Conservation (phyloP, 2,329 filamentous ascomycete species). For the Claviceps arundinis region DNA sequence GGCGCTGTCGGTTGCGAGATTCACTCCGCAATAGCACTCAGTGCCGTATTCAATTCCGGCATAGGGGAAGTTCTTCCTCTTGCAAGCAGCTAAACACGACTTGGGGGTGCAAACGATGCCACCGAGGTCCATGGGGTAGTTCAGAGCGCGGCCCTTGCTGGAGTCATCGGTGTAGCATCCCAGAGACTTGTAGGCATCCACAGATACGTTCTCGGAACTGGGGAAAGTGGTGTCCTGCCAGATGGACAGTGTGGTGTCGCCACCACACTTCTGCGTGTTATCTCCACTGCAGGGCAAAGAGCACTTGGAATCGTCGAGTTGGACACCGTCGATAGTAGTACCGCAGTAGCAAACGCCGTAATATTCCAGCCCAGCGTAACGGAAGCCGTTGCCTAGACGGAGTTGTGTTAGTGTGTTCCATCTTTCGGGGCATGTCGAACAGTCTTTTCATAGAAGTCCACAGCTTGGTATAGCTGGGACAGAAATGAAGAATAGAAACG, state of each 20-base stretch:
- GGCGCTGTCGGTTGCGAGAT: slow-evolving; percentile 34
- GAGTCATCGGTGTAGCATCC: slow-evolving; percentile 46
- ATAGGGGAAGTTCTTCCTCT: slow-evolving; percentile 30
- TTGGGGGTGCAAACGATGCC: slow-evolving; percentile 26
- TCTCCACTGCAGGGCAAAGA: slow-evolving; percentile 40
- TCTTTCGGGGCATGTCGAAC: background rate
- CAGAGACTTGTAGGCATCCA: slow-evolving; percentile 41
- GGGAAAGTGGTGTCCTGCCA: slow-evolving; percentile 36
- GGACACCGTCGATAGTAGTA: slow-evolving; percentile 37
- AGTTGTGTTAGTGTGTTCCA: background rate
- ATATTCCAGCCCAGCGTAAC: slow-evolving; percentile 37
- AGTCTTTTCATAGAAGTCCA: background rate
- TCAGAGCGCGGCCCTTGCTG: slow-evolving; percentile 28
- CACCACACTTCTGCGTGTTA: slow-evolving; percentile 32
- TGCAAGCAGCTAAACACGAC: slow-evolving; percentile 29
- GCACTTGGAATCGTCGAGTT: slow-evolving; percentile 39
- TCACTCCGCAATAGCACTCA: slow-evolving; percentile 38
- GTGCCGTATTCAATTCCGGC: slow-evolving; percentile 32
- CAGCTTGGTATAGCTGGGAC: no score
- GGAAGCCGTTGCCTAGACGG: slow-evolving; percentile 30
- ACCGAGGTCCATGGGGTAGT: slow-evolving; percentile 27
- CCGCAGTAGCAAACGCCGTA: slow-evolving; percentile 41
- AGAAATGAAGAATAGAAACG: background rate
- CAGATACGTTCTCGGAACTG: slow-evolving; percentile 27
- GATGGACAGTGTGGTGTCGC: slow-evolving; percentile 31